Percentiles rank a stretch among this genome's conserved stretches.
Conservation (phyloP, 352 stramenopile genomes). For the Pythium folliculosum region DNA sequence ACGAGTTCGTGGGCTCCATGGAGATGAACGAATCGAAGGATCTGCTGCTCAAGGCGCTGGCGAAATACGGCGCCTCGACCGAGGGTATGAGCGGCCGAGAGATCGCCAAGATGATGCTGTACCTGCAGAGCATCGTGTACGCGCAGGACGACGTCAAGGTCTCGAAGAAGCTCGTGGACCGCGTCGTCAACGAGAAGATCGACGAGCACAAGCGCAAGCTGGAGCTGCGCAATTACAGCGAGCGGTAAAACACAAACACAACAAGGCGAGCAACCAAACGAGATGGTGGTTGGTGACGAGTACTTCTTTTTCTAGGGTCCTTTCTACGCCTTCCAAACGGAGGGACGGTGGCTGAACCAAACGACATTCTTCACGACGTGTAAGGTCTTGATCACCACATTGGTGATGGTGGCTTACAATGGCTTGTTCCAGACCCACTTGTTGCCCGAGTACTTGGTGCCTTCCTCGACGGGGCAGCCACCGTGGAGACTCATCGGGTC, state of each 20-base stretch:
- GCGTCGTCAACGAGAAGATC: slow-evolving; percentile 70
- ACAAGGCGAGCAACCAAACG: not conserved
- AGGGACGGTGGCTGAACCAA: too few species aligned
- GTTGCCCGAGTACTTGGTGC: slow-evolving; percentile 78
- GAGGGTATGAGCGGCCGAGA: slow-evolving; percentile 83
- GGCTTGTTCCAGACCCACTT: slow-evolving; percentile 89
- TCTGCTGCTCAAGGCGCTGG: slow-evolving; percentile 37
- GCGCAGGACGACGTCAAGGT: slow-evolving; percentile 64
- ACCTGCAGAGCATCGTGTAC: slow-evolving; percentile 83
- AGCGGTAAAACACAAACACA: slow-evolving; percentile 16
- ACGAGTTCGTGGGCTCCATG: slow-evolving; percentile 51
- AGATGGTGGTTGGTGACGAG: too few species aligned
- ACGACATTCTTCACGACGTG: too few species aligned
- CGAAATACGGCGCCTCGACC: slow-evolving; percentile 55
- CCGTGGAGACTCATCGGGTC: slow-evolving; percentile 70
- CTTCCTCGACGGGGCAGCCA: slow-evolving; percentile 69
- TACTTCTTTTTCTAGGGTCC: too few species aligned
- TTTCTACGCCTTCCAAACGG: not conserved
- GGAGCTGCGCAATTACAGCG: slow-evolving; percentile 53
- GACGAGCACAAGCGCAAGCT: slow-evolving; percentile 76
- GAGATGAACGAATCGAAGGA: slow-evolving; percentile 19
- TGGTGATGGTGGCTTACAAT: not conserved
- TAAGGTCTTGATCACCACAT: too few species aligned
- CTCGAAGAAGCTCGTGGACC: slow-evolving; percentile 50
- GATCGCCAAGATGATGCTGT: slow-evolving; percentile 88